Percentiles rank a stretch among this genome's conserved stretches.
phyloP scores from a whole-genome alignment of 192 early-diverging fungal species.

The Backusella tuberculispora region DNA sequence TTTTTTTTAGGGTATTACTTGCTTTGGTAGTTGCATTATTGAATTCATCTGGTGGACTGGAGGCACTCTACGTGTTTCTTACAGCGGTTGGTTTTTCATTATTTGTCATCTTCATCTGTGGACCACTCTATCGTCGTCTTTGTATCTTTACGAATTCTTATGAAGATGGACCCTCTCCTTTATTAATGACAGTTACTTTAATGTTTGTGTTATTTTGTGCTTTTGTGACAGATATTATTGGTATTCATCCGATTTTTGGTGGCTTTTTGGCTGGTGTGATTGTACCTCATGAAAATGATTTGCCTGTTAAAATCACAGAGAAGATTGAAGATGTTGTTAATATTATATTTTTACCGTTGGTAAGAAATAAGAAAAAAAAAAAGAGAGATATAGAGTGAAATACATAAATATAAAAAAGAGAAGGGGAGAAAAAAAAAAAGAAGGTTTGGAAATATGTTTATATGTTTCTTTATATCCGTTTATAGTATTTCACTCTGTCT shows the following conservation, averaged over 20 bases:
- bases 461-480: not conserved
- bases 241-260: slow-evolving; percentile 92
- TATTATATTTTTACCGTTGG: slow-evolving; percentile 87
- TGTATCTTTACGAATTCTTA: slow-evolving; percentile 53
- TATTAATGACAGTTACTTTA: slow-evolving; percentile 75
- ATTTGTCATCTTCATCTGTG: slow-evolving; percentile 68
- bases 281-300: slow-evolving; percentile 85
- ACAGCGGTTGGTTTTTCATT: slow-evolving; percentile 68
- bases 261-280: slow-evolving; percentile 87
- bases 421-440: not conserved
- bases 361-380: too few relatives aligned
- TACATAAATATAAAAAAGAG: not conserved
- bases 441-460: not conserved
- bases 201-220: slow-evolving; percentile 72
- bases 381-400: not conserved
- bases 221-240: slow-evolving; percentile 81
- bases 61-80: slow-evolving; percentile 84
- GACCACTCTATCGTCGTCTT: slow-evolving; percentile 64
- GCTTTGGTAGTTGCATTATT: slow-evolving; percentile 87
- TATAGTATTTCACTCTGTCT: slow-evolving; percentile 87
- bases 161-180: slow-evolving; percentile 57
- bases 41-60: slow-evolving; percentile 71
- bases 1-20: slow-evolving; percentile 49
- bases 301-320: slow-evolving; percentile 86
- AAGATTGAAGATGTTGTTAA: slow-evolving; percentile 91